Base-by-base conservation (phyloP, 306 rosid species). In the Gillenia trifoliata region DNA sequence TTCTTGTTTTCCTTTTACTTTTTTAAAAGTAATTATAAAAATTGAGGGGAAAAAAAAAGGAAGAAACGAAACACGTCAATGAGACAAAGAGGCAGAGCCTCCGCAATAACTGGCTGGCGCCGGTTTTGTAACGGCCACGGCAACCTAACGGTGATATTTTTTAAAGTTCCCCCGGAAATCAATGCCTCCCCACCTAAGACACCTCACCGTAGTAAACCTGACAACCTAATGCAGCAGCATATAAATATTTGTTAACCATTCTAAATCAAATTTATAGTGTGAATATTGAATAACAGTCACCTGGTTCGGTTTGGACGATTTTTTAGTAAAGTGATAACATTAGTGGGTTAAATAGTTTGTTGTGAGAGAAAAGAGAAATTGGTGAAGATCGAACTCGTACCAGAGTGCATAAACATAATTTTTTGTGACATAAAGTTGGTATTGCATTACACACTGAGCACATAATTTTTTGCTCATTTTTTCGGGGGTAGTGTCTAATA, bases 51-150 rank as follows among this genome's bases (percentile, higher is more conserved):
- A 49, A 9, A 31, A 29, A 62, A 22, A 15, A 57, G 19, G 6
- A 29, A 54, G 41, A 9, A 31, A 52, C 50, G 23, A 40, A 84
- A 75, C 90, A 85, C 86, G 83, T 84, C 78, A 26, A 49, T 16
- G 75, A 67, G 90, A 83, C 84, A 38, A 85, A 75, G 80, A 71
- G 86, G 86, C 89, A 83, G 7, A 77, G 65, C 56, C 71, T 77
- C 93, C 95, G 74, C 75, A 67, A 77, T 79, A 31, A 81, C 85
- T 38, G 85, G 74, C 36, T 64, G 64, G 72, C 88, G 79, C 91
- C 89, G 89, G 89, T 83, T 77, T 28, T 80, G 88, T 78, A 62
- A 86, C 90, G 85, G 73, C 87, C 68, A 78, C 81, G 88, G 79
- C 83, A 72, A 70, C 79, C 11, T 1, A 43, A 31, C 31, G 66